These are phyloP conservation scores for Articulospora tetracladia DNA, from an alignment of 495 filamentous ascomycete species.

Conservation along the genomic window DNA sequence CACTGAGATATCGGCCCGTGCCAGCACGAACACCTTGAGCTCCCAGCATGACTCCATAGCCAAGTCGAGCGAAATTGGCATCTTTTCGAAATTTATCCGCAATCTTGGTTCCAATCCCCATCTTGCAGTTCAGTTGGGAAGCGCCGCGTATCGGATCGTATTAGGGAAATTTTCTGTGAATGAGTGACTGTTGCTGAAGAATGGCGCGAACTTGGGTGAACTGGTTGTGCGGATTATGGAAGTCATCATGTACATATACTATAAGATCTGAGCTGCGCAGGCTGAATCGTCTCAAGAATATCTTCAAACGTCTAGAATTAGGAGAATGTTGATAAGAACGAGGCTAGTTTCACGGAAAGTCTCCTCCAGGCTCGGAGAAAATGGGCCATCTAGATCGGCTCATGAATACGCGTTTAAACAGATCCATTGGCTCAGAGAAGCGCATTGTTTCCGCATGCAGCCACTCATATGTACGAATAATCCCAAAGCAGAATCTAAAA, in stretches of 20 bases:
- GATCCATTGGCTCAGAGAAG: neutral
- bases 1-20: slow-evolving; percentile 9
- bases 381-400: neutral
- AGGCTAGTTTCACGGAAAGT: neutral
- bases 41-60: slow-evolving; percentile 2
- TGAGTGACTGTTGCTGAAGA: neutral
- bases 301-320: neutral
- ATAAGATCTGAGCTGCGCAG: neutral
- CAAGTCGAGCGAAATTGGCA: slow-evolving; percentile 7
- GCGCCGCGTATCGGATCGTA: neutral
- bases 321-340: neutral
- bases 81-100: slow-evolving; percentile 5
- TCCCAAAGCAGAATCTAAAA: neutral
- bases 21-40: slow-evolving; percentile 10
- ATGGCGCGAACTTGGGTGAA: neutral
- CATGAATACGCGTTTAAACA: neutral
- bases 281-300: neutral
- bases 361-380: neutral
- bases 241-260: neutral
- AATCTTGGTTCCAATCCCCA: slow-evolving; percentile 6
- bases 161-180: neutral
- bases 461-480: neutral
- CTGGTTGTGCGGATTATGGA: neutral
- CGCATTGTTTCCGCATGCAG: neutral
- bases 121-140: neutral